These are phyloP conservation scores for Diplogelasinospora grovesii DNA, from an alignment of 495 filamentous ascomycete species.

Conservation along the genomic window DNA sequence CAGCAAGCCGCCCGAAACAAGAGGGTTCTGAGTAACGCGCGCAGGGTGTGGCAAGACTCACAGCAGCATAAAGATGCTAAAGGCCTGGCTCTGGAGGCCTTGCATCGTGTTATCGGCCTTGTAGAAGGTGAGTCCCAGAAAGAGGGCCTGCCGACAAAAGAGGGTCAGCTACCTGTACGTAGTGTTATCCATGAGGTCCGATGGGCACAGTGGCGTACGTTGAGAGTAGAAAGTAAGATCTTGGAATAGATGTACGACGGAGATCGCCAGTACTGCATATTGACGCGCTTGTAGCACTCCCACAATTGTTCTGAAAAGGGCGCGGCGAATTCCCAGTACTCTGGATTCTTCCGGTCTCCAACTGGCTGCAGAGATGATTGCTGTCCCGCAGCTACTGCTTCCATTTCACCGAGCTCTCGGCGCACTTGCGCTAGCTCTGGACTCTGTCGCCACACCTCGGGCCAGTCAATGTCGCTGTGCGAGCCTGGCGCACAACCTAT, in stretches of 20 bases:
- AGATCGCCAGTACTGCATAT: conserved; percentile 72
- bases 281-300: conserved; percentile 50
- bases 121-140: conserved; percentile 76
- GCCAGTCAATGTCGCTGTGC: conserved; percentile 5
- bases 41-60: no score
- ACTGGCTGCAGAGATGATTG: no score
- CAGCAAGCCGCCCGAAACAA: no score
- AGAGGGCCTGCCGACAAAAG: conserved; percentile 50
- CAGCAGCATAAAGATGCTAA: conserved; percentile 68
- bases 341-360: no score
- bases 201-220: no score
- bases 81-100: conserved; percentile 59
- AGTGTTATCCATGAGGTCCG: no score
- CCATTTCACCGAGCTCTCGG: conserved; percentile 44
- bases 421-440: conserved; percentile 39
- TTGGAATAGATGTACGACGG: conserved; percentile 67
- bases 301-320: conserved; percentile 34
- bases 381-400: conserved; percentile 11
- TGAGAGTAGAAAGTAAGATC: no score
- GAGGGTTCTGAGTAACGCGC: no score
- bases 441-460: conserved; percentile 2
- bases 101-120: conserved; percentile 49
- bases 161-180: no score
- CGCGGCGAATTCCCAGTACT: conserved; percentile 26
- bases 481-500: conserved; percentile 3